Conservation (phyloP, 2,329 filamentous ascomycete genomes). For the Claviceps purpurea region DNA sequence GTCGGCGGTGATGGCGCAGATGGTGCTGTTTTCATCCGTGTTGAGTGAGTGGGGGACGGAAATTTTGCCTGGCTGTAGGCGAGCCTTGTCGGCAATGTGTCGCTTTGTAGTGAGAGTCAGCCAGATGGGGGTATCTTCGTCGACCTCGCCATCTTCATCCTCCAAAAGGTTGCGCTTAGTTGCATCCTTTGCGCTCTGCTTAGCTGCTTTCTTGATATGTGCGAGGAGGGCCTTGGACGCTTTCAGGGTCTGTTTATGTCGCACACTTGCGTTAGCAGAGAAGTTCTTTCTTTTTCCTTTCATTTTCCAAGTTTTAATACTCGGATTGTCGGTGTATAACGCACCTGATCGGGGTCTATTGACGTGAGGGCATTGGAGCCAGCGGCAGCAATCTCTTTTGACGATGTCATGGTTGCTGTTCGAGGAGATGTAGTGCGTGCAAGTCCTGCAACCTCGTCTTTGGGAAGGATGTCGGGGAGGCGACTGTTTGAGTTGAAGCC, state of each 20-base stretch:
- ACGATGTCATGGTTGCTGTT: conserved; percentile 24
- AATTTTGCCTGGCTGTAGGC: conserved; percentile 76
- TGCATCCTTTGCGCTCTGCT: conserved; percentile 30
- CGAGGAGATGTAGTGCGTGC: neutral
- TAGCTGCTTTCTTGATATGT: conserved; percentile 45
- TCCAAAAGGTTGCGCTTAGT: conserved; percentile 44
- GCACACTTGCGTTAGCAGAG: neutral
- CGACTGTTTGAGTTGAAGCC: conserved; percentile 8
- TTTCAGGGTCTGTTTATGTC: conserved; percentile 36
- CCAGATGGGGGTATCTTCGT: conserved; percentile 42
- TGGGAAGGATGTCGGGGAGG: conserved; percentile 3
- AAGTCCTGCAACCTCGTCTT: neutral
- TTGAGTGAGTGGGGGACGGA: conserved; percentile 63
- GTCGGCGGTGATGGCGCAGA: conserved; percentile 78
- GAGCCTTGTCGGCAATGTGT: conserved; percentile 57
- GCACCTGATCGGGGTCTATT: conserved; percentile 30
- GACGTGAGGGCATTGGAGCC: conserved; percentile 18
- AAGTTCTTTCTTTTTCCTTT: neutral
- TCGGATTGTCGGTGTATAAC: conserved; percentile 1
- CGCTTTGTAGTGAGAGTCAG: conserved; percentile 51
- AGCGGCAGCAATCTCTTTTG: conserved; percentile 24
- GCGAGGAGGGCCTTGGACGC: conserved; percentile 49
- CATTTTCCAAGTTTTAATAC: neutral
- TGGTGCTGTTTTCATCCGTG: conserved; percentile 46
- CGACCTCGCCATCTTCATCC: conserved; percentile 25